phyloP scores from a whole-genome alignment of 2,329 filamentous ascomycete species.

The Davidsoniella australis region DNA sequence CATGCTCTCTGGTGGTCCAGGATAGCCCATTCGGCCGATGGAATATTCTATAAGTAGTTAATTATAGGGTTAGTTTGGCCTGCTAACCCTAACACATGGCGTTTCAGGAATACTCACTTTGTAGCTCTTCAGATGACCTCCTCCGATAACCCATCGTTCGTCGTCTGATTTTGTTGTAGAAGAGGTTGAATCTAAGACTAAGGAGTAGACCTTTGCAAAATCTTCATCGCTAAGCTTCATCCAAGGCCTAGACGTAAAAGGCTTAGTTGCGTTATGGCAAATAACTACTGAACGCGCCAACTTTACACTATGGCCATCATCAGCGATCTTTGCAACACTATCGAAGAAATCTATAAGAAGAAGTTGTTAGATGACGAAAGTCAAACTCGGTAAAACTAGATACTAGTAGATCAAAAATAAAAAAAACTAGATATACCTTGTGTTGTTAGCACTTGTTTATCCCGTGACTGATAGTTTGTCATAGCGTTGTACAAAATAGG shows the following conservation, averaged over 20 bases:
- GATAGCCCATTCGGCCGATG: neutral
- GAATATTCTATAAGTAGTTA: neutral
- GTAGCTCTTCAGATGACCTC: constrained; percentile 10
- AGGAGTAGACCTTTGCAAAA: constrained; percentile 1
- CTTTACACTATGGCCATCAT: constrained; percentile 75
- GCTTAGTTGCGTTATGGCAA: constrained; percentile 34
- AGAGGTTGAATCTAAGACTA: constrained; percentile 3
- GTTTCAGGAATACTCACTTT: constrained; percentile 1
- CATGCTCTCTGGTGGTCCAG: neutral
- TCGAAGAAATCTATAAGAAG: constrained; percentile 25
- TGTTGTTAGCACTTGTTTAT: constrained; percentile 23
- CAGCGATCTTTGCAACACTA: constrained; percentile 32
- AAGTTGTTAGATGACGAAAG: neutral
- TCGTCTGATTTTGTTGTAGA: neutral
- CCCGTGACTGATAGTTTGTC: constrained; percentile 37
- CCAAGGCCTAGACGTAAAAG: constrained; percentile 30
- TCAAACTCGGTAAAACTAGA: neutral
- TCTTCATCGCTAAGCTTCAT: constrained; percentile 35
- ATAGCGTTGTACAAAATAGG: constrained; percentile 43
- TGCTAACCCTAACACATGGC: too few relatives aligned
- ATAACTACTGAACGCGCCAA: constrained; percentile 52
- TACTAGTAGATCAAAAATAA: constrained; percentile 20
- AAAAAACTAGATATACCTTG: too few relatives aligned
- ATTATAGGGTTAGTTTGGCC: too few relatives aligned
- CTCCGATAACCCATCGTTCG: constrained; percentile 6